These are phyloP conservation scores for Aureobasidium sp. DNA, from an alignment of 2,329 filamentous ascomycete genomes.

Conservation along the genomic window DNA sequence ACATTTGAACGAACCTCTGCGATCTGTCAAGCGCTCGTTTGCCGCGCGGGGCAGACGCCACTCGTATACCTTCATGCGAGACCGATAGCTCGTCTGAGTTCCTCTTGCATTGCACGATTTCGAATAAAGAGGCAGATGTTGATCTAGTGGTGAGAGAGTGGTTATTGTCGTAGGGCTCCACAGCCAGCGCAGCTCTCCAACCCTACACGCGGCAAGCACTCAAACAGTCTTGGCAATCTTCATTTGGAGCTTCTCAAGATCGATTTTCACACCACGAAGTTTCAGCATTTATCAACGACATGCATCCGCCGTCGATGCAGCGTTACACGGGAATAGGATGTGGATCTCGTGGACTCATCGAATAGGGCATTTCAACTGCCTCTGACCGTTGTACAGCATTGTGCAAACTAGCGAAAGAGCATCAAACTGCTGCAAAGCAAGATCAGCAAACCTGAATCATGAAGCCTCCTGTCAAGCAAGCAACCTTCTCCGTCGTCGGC, in stretches of 20 bases:
- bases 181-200: neutral
- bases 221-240: conserved; percentile 4
- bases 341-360: neutral
- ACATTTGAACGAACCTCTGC: neutral
- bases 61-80: neutral
- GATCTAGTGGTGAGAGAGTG: neutral
- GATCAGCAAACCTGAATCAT: conserved; percentile 11
- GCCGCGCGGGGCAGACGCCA: neutral
- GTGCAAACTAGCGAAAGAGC: neutral
- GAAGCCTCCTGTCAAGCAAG: conserved; percentile 6
- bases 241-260: neutral
- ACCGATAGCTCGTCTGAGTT: neutral
- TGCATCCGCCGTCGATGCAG: neutral
- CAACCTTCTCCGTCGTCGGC: neutral
- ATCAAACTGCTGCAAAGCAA: conserved; percentile 5
- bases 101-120: neutral
- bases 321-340: neutral
- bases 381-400: neutral
- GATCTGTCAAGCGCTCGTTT: neutral
- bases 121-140: neutral
- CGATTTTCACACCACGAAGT: neutral
- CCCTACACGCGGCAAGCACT: conserved; percentile 7
- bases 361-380: neutral
- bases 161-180: conserved; percentile 1
- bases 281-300: neutral